Evolutionary conservation across 2,329 filamentous ascomycete species (phyloP).

Genomic region (Daldinia sp.): DNA sequence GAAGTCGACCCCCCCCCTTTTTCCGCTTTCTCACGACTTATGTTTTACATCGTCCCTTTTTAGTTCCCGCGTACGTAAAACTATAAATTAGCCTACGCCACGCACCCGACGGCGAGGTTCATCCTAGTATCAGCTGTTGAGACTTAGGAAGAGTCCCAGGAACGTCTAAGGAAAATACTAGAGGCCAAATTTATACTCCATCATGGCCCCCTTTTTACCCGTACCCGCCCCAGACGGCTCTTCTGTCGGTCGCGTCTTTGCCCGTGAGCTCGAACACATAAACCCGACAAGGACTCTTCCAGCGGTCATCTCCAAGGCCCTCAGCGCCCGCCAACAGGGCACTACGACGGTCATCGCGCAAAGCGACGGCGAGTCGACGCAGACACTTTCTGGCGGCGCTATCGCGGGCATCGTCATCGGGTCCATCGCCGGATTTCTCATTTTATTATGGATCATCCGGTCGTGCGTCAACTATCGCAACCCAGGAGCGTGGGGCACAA

Average conservation of each 20-base stretch:
- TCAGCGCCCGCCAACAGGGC: slow-evolving; percentile 38
- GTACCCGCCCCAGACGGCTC: slow-evolving; percentile 5
- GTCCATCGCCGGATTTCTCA: slow-evolving; percentile 55
- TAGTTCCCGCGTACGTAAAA: slow-evolving; percentile 19
- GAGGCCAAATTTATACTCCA: neutral
- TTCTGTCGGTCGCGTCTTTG: slow-evolving; percentile 18
- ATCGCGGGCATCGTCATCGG: slow-evolving; percentile 62
- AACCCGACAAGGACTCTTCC: slow-evolving; percentile 40
- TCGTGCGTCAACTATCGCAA: slow-evolving; percentile 54
- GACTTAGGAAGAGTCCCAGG: neutral
- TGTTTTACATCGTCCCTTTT: slow-evolving; percentile 3
- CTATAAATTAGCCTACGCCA: neutral
- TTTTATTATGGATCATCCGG: slow-evolving; percentile 57
- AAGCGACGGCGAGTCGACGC: slow-evolving; percentile 31
- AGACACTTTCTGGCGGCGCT: slow-evolving; percentile 55
- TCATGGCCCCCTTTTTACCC: slow-evolving; percentile 38
- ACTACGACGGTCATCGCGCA: slow-evolving; percentile 43
- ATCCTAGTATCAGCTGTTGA: slow-evolving; percentile 6
- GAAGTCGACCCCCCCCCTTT: slow-evolving; percentile 13
- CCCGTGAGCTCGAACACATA: slow-evolving; percentile 25
- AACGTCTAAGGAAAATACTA: neutral
- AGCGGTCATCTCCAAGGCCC: slow-evolving; percentile 35
- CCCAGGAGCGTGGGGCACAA: slow-evolving; percentile 40
- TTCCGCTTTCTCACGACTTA: slow-evolving; percentile 6
- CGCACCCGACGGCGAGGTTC: neutral